A percentile compares a stretch with the other conserved stretches of the same genome.
These are phyloP conservation scores for Podaxis sp. DNA, from an alignment of 768 basidiomycete genomes.

Conservation along the genomic window DNA sequence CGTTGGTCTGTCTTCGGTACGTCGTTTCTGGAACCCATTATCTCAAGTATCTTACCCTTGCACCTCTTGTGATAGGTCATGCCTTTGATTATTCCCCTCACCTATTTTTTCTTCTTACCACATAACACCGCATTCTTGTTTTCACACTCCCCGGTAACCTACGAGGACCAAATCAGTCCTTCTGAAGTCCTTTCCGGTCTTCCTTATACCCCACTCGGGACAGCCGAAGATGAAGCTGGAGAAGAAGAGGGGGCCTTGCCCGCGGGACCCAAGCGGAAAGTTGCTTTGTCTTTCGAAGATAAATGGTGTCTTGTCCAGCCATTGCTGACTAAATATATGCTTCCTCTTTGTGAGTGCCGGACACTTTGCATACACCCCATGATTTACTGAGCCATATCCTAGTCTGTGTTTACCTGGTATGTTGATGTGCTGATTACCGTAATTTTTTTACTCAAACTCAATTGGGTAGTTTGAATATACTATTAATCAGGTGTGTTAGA, in stretches of 20 bases:
- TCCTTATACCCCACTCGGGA: conserved; percentile 45
- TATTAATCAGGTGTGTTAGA: conserved; percentile 68
- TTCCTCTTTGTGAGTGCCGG: conserved; percentile 79
- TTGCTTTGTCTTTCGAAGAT: conserved; percentile 62
- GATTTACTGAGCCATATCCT: background rate
- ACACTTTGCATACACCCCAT: background rate
- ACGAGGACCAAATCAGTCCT: conserved; percentile 37
- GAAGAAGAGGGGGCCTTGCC: conserved; percentile 40
- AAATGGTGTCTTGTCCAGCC: conserved; percentile 85
- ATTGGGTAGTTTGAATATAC: conserved; percentile 76
- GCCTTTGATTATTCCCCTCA: conserved; percentile 75
- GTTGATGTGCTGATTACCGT: conserved; percentile 17
- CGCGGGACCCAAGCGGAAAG: conserved; percentile 37
- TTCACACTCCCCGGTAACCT: conserved; percentile 30
- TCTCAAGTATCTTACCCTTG: conserved; percentile 1
- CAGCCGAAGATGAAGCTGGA: conserved; percentile 36
- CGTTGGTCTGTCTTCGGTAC: conserved; percentile 78
- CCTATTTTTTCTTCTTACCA: conserved; percentile 80
- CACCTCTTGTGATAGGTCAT: conserved; percentile 51
- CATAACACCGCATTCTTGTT: conserved; percentile 47
- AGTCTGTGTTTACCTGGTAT: conserved; percentile 47
- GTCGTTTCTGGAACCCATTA: conserved; percentile 22
- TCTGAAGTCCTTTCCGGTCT: conserved; percentile 27
- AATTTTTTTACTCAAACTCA: background rate
- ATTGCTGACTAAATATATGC: conserved; percentile 80